Conservation (phyloP, 257 asterid genomes). For the Marsdenia floribunda region DNA sequence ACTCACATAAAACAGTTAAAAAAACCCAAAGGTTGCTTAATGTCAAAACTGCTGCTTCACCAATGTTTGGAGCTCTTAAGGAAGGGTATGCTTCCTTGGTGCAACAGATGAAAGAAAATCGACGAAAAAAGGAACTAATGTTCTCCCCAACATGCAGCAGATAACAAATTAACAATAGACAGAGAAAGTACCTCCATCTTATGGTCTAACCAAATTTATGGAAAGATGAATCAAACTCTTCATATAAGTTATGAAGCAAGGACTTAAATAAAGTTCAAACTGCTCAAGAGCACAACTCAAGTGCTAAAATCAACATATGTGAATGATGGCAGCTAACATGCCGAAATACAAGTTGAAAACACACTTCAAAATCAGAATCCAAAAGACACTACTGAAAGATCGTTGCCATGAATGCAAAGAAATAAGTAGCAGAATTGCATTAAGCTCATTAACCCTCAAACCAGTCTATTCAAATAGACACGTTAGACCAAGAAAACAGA, state of each 20-base stretch:
- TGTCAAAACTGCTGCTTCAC: neutral
- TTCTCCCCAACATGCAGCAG: neutral
- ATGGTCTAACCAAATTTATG: neutral
- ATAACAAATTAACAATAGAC: neutral
- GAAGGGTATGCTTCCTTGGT: neutral
- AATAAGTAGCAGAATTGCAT: neutral
- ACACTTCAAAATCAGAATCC: neutral
- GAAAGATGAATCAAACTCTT: neutral
- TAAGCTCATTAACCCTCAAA: neutral
- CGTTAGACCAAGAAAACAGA: neutral
- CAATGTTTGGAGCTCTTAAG: neutral
- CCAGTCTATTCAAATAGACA: neutral
- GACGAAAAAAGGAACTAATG: neutral
- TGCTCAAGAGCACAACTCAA: neutral
- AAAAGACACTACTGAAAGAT: neutral
- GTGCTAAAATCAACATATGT: neutral
- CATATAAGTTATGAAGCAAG: neutral
- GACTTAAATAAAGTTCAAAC: neutral
- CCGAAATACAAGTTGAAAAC: neutral
- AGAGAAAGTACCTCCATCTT: neutral
- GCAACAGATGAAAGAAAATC: neutral
- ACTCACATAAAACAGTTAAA: neutral
- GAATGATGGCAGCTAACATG: neutral
- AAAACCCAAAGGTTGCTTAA: neutral
- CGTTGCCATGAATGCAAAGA: neutral